Conservation (phyloP, 73 alveolate species). For the Paramecium sonneborni region DNA sequence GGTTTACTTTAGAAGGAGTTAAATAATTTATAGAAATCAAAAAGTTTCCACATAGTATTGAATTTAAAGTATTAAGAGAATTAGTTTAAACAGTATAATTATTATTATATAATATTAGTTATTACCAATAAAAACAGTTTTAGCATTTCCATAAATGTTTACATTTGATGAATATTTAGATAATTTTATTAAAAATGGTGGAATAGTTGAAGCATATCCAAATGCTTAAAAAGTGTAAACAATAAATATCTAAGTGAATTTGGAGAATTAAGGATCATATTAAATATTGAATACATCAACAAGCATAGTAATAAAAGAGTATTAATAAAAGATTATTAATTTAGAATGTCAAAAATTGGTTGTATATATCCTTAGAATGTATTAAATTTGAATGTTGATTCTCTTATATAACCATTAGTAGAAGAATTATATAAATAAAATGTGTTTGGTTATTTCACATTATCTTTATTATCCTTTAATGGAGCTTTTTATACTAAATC, state of each 20-base stretch:
- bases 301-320: slow-evolving; percentile 48
- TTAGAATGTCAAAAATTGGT: slow-evolving; percentile 19
- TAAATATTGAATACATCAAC: slow-evolving; percentile 1
- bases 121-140: slow-evolving; percentile 35
- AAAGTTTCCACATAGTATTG: slow-evolving; percentile 1
- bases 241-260: background rate
- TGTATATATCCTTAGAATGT: slow-evolving; percentile 23
- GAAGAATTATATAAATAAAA: slow-evolving; percentile 19
- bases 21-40: slow-evolving; percentile 37
- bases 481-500: slow-evolving; percentile 30
- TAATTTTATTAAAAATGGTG: slow-evolving; percentile 31
- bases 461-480: background rate
- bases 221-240: background rate
- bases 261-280: background rate
- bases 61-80: background rate
- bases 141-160: slow-evolving; percentile 35
- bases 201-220: slow-evolving; percentile 38
- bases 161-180: slow-evolving; percentile 38
- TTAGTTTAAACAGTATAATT: slow-evolving; percentile 8
- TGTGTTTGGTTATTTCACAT: slow-evolving; percentile 33
- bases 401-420: background rate
- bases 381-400: background rate
- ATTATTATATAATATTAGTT: background rate
- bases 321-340: background rate
- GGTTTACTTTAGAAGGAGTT: slow-evolving; percentile 56